Evolutionary conservation across 2,329 filamentous ascomycete species (phyloP).

Genomic region (Thermomyces lanuginosus): DNA sequence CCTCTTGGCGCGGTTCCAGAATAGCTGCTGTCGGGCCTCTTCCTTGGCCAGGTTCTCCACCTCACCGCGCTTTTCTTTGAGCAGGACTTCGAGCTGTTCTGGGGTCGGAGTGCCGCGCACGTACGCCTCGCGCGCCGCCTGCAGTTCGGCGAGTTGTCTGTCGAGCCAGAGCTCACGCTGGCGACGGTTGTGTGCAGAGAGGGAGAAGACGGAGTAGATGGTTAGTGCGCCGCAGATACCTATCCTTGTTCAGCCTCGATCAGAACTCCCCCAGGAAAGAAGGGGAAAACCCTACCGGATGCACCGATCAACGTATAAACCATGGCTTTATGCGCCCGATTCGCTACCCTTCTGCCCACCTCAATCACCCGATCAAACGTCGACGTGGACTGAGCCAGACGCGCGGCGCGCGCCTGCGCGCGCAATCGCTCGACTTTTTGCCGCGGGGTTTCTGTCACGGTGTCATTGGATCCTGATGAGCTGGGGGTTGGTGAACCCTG

Average conservation of each 20-base stretch:
- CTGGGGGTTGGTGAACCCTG: slow-evolving; percentile 6
- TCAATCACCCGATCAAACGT: slow-evolving; percentile 39
- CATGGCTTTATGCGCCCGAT: slow-evolving; percentile 44
- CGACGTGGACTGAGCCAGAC: slow-evolving; percentile 42
- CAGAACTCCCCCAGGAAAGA: no score
- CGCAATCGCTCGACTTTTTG: slow-evolving; percentile 53
- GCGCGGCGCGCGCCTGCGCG: slow-evolving; percentile 50
- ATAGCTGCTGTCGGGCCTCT: slow-evolving; percentile 22
- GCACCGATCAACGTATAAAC: slow-evolving; percentile 44
- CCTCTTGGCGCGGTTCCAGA: slow-evolving; percentile 23
- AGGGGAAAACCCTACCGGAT: slow-evolving; percentile 36
- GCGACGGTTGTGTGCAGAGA: slow-evolving; percentile 51
- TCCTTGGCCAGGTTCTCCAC: slow-evolving; percentile 24
- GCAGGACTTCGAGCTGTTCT: slow-evolving; percentile 28
- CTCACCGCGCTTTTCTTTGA: slow-evolving; percentile 29
- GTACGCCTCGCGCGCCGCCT: slow-evolving; percentile 27
- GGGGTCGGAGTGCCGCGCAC: slow-evolving; percentile 22
- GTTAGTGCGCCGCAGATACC: slow-evolving; percentile 45
- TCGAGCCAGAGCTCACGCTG: slow-evolving; percentile 48
- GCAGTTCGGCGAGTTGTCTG: slow-evolving; percentile 26
- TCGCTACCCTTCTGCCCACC: slow-evolving; percentile 40
- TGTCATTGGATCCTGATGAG: slow-evolving; percentile 12
- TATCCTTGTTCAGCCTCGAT: slow-evolving; percentile 10
- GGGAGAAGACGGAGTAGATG: slow-evolving; percentile 47
- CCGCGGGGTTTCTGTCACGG: slow-evolving; percentile 43